phyloP scores from a whole-genome alignment of 2,329 filamentous ascomycete genomes.

The Remersonia thermophila region DNA sequence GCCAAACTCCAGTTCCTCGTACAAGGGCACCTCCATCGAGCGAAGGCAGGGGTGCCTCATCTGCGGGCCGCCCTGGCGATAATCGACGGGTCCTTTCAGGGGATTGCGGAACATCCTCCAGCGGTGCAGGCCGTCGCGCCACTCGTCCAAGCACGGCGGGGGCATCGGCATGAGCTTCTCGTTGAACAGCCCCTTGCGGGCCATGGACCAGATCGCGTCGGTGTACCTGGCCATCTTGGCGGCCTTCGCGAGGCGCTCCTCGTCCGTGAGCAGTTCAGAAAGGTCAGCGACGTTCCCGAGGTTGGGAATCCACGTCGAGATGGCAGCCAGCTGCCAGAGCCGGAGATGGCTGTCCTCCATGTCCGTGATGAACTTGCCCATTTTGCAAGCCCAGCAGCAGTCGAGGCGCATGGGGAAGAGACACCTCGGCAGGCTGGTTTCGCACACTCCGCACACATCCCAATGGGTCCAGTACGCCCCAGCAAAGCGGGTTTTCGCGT shows the following conservation, averaged over 20 bases:
- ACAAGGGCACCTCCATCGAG: too few species aligned
- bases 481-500: background rate
- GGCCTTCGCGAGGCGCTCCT: too few species aligned
- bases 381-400: conserved; percentile 13
- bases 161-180: background rate
- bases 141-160: background rate
- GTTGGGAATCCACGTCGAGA: background rate
- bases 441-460: conserved; percentile 5
- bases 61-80: conserved; percentile 11
- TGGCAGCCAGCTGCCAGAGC: conserved; percentile 1
- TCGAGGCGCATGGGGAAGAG: conserved; percentile 6
- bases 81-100: conserved; percentile 2
- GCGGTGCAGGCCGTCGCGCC: background rate
- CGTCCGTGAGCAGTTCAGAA: background rate
- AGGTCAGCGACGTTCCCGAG: background rate
- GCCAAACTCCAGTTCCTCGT: too few species aligned
- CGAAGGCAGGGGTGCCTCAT: conserved; percentile 6
- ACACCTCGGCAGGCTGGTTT: background rate
- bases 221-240: background rate
- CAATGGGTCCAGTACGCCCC: conserved; percentile 3
- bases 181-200: conserved; percentile 1
- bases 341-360: conserved; percentile 15
- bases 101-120: conserved; percentile 1
- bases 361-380: conserved; percentile 4
- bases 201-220: background rate